These are phyloP conservation scores for Cadophora gregata DNA, from an alignment of 2,329 filamentous ascomycete genomes.

Conservation along the genomic window DNA sequence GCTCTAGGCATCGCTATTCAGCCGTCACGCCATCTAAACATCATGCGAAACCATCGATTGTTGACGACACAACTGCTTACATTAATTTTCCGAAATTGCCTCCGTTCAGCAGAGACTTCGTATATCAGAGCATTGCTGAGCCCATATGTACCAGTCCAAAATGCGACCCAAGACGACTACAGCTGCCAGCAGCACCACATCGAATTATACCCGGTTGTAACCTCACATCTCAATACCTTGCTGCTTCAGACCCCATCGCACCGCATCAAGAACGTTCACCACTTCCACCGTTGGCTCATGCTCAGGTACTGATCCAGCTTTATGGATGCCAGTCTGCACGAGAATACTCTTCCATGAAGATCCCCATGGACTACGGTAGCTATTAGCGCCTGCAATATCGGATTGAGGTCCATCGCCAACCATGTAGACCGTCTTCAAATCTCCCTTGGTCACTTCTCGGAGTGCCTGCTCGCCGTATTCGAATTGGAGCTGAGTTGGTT, in stretches of 20 bases:
- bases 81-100: neutral
- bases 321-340: slow-evolving; percentile 71
- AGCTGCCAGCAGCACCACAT: neutral
- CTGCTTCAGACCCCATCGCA: slow-evolving; percentile 54
- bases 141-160: neutral
- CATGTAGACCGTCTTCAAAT: slow-evolving; percentile 71
- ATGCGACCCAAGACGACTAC: neutral
- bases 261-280: slow-evolving; percentile 67
- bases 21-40: neutral
- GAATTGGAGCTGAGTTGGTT: slow-evolving; percentile 55
- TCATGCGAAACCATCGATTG: neutral
- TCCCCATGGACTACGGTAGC: slow-evolving; percentile 59
- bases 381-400: slow-evolving; percentile 73
- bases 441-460: slow-evolving; percentile 13
- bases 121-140: neutral
- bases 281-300: slow-evolving; percentile 62
- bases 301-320: slow-evolving; percentile 50
- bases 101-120: neutral
- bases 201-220: no score
- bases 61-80: neutral
- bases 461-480: slow-evolving; percentile 65
- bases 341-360: slow-evolving; percentile 70
- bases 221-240: slow-evolving; percentile 15
- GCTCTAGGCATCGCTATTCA: no score
- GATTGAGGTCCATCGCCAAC: slow-evolving; percentile 66